Evolutionary conservation across 208 protist genomes (phyloP).

Genomic region (Trichomonas tenax): DNA sequence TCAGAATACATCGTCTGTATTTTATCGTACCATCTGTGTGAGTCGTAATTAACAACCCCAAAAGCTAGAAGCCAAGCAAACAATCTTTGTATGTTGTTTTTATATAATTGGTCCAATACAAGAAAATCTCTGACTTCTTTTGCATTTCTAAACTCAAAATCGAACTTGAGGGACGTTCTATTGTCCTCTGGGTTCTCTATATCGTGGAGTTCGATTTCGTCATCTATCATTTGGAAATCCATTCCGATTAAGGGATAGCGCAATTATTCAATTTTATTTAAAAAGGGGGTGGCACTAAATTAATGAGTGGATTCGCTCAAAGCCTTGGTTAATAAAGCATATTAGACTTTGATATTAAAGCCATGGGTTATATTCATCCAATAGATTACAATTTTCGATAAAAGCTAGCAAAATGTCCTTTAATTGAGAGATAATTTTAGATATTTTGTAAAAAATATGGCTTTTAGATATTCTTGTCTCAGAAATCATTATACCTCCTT

Average conservation of each 20-base stretch:
- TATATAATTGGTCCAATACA: background rate
- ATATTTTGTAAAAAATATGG: too few relatives aligned
- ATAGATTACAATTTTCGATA: too few relatives aligned
- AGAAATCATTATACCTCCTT: too few relatives aligned
- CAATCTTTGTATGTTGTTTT: background rate
- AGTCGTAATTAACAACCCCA: background rate
- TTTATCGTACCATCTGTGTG: background rate
- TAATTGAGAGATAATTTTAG: too few relatives aligned
- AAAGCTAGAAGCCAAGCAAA: background rate
- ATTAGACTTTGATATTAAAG: too few relatives aligned
- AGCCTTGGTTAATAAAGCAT: too few relatives aligned
- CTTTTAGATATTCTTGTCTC: too few relatives aligned
- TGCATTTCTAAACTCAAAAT: background rate
- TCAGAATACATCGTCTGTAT: background rate
- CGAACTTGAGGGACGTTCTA: background rate
- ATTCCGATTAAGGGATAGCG: background rate
- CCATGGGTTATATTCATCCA: too few relatives aligned
- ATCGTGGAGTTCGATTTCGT: background rate
- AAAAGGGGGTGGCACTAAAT: too few relatives aligned
- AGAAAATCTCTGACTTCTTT: background rate
- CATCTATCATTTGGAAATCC: background rate
- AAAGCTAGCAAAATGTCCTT: too few relatives aligned
- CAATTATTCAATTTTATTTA: too few relatives aligned
- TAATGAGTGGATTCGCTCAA: too few relatives aligned
- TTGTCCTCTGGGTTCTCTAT: background rate